Evolutionary conservation across 2,329 filamentous ascomycete species (phyloP).

Genomic region (Scedosporium aurantiacum): DNA sequence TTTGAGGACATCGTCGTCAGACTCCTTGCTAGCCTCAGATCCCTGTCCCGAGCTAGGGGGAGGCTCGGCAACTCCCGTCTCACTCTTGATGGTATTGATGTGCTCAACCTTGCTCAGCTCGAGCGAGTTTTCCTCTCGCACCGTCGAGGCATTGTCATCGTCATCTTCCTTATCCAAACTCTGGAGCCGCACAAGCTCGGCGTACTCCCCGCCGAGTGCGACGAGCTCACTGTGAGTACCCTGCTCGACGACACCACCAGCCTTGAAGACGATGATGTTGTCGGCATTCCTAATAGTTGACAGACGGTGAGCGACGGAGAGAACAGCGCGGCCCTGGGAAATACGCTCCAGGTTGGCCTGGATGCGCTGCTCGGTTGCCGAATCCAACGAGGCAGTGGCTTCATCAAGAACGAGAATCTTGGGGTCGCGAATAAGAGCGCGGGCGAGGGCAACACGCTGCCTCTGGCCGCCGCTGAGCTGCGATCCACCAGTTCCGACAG

Average conservation of each 20-base stretch:
- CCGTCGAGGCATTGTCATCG: conserved; percentile 14
- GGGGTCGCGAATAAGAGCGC: conserved; percentile 45
- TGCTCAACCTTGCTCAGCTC: conserved; percentile 21
- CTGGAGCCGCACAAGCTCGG: conserved; percentile 36
- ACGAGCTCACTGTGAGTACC: conserved; percentile 53
- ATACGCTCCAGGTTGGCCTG: conserved; percentile 35
- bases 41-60: not conserved
- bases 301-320: conserved; percentile 53
- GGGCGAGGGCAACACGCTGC: conserved; percentile 47
- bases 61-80: not conserved
- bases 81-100: conserved; percentile 28
- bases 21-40: conserved; percentile 25
- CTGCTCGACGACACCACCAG: conserved; percentile 50
- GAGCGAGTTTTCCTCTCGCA: not conserved
- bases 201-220: conserved; percentile 36
- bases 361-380: conserved; percentile 43
- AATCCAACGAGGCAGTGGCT: conserved; percentile 50
- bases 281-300: conserved; percentile 54
- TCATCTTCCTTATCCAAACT: conserved; percentile 20
- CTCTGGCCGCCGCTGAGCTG: conserved; percentile 50
- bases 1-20: conserved; percentile 21
- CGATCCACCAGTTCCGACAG: conserved; percentile 41
- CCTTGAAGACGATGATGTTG: conserved; percentile 54
- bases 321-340: conserved; percentile 46
- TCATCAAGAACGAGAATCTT: conserved; percentile 50